Percentiles rank a stretch among this genome's conserved stretches.
Evolutionary conservation across 1,139 yeast genomes (phyloP).

Genomic region (Blastobotrys raffinosifermentans): DNA sequence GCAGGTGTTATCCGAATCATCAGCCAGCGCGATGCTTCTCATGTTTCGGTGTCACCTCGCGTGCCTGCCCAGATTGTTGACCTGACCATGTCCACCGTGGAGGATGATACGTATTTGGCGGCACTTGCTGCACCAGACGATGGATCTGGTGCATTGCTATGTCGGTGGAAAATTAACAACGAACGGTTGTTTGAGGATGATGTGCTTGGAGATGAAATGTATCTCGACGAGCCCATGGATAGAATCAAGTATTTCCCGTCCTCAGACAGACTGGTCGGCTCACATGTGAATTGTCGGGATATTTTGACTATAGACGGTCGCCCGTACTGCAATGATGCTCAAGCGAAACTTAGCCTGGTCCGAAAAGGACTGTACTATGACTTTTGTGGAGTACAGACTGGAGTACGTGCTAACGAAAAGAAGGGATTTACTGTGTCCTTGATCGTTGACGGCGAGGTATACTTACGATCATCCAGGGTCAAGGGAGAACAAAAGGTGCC

Average conservation of each 20-base stretch:
- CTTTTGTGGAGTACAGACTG: constrained; percentile 10
- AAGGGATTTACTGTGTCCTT: too few relatives aligned
- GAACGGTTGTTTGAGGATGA: constrained; percentile 3
- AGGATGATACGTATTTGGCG: constrained; percentile 7
- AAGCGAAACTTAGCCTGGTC: too few relatives aligned
- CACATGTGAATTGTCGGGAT: too few relatives aligned
- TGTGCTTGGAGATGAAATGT: constrained; percentile 7
- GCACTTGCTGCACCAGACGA: constrained; percentile 8
- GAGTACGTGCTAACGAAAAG: constrained; percentile 3
- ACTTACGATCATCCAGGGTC: constrained; percentile 4
- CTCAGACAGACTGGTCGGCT: too few relatives aligned
- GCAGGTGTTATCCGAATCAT: constrained; percentile 20
- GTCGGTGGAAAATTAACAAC: constrained; percentile 1
- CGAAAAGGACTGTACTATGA: too few relatives aligned
- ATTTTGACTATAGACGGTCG: too few relatives aligned
- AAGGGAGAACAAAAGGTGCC: too few relatives aligned
- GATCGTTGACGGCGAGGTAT: constrained; percentile 8
- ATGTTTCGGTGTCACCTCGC: constrained; percentile 15
- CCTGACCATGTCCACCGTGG: constrained; percentile 8
- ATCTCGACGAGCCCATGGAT: too few relatives aligned
- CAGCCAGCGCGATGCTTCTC: constrained; percentile 22
- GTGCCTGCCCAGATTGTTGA: constrained; percentile 3
- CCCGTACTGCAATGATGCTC: too few relatives aligned
- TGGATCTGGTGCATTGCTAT: constrained; percentile 6
- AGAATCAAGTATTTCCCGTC: too few relatives aligned